These are phyloP conservation scores for Pleurotus platypus DNA, from an alignment of 768 basidiomycete species.

Conservation along the genomic window DNA sequence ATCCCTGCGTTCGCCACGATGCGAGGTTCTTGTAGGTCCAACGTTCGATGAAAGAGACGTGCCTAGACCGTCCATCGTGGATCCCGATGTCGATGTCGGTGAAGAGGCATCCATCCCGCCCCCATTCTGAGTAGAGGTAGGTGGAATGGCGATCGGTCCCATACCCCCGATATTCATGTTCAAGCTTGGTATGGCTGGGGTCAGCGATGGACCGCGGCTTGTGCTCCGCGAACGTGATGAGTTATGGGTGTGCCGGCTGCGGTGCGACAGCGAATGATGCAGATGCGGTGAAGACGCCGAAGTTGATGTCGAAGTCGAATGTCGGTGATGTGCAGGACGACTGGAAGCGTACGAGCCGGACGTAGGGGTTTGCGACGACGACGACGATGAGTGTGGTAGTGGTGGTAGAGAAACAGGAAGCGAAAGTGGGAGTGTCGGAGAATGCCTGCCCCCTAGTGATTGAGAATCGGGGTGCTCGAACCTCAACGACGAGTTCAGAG, in stretches of 20 bases:
- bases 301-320: neutral
- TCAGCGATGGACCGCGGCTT: constrained; percentile 10
- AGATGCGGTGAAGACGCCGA: neutral
- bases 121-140: neutral
- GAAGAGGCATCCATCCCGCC: too few relatives aligned
- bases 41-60: too few relatives aligned
- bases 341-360: neutral
- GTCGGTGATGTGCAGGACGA: neutral
- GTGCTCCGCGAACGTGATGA: constrained; percentile 30
- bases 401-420: constrained; percentile 36
- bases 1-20: too few relatives aligned
- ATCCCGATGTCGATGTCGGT: too few relatives aligned
- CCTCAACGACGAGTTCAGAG: constrained; percentile 48
- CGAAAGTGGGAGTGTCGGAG: too few relatives aligned
- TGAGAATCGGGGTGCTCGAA: neutral
- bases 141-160: neutral
- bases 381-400: constrained; percentile 8
- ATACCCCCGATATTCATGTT: constrained; percentile 6
- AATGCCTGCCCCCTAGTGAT: too few relatives aligned
- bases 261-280: neutral
- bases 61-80: too few relatives aligned
- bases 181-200: neutral
- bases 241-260: constrained; percentile 38
- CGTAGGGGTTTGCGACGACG: constrained; percentile 2
- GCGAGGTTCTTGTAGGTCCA: too few relatives aligned